Conservation (phyloP, 495 filamentous ascomycete genomes). For the Talaromyces liani region DNA sequence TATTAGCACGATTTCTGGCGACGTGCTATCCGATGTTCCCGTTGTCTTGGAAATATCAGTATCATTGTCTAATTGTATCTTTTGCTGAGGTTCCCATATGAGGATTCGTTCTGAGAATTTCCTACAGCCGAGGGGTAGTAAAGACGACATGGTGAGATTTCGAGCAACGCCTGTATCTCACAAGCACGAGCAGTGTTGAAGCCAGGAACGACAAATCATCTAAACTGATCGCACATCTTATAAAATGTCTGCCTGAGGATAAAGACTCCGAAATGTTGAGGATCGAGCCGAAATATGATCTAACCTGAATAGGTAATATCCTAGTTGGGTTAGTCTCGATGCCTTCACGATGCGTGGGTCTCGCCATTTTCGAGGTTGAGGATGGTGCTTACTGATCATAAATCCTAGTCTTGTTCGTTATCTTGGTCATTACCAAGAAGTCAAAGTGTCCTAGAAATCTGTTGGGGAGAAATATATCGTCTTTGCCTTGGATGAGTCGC, state of each 20-base stretch:
- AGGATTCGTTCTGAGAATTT: slow-evolving; percentile 10
- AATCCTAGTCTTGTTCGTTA: background rate
- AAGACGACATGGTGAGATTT: background rate
- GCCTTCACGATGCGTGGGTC: background rate
- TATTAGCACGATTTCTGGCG: slow-evolving; percentile 31
- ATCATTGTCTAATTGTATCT: background rate
- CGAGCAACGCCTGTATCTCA: background rate
- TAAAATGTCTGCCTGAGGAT: background rate
- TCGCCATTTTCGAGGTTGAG: background rate
- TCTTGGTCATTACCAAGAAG: background rate
- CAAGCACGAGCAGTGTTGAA: background rate
- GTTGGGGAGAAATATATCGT: background rate
- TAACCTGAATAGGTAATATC: slow-evolving; percentile 17
- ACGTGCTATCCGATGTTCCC: background rate
- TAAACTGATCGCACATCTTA: background rate
- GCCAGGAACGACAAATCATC: background rate
- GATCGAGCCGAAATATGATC: slow-evolving; percentile 12
- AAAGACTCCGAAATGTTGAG: background rate
- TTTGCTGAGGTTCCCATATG: slow-evolving; percentile 6
- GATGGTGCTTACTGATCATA: background rate
- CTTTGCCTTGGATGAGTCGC: background rate
- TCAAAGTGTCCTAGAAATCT: background rate
- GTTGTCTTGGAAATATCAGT: background rate
- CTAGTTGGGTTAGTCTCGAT: slow-evolving; percentile 11
- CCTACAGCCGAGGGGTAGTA: background rate